These are phyloP conservation scores for Aspergillus terreus DNA, from an alignment of 2,329 filamentous ascomycete species.

Conservation along the genomic window DNA sequence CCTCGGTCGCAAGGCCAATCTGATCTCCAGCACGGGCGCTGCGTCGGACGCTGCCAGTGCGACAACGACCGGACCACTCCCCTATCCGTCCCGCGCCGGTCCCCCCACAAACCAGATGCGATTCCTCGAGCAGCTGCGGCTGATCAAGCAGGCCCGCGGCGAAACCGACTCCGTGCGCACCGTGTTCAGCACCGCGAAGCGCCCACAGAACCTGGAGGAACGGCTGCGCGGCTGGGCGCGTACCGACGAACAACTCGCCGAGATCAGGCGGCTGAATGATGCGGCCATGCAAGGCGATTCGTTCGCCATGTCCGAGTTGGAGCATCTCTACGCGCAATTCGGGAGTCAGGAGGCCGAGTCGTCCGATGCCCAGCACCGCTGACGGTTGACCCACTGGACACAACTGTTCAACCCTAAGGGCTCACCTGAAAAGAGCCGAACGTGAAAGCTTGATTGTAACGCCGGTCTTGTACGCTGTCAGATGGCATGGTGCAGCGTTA, in stretches of 20 bases:
- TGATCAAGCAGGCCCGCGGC: conserved; percentile 60
- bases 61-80: not conserved
- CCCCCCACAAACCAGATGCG: conserved; percentile 42
- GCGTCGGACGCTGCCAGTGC: conserved; percentile 5
- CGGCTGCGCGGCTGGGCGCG: conserved; percentile 35
- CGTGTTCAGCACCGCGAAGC: conserved; percentile 45
- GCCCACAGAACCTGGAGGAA: conserved; percentile 29
- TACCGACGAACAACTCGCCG: conserved; percentile 34
- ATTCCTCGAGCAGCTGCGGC: conserved; percentile 65
- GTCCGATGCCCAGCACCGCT: conserved; percentile 10
- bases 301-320: conserved; percentile 31
- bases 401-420: not conserved
- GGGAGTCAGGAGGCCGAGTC: conserved; percentile 12
- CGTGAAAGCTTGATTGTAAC: too few species aligned
- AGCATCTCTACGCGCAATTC: conserved; percentile 33
- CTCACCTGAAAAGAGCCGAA: too few species aligned
- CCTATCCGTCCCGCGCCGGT: conserved; percentile 18
- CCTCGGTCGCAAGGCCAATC: conserved; percentile 60
- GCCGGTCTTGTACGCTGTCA: too few species aligned
- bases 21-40: conserved; percentile 46
- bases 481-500: too few species aligned
- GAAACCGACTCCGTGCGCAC: conserved; percentile 64
- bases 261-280: conserved; percentile 35
- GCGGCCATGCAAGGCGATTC: conserved; percentile 35
- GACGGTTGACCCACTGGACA: not conserved